Base-by-base conservation (phyloP, 2,329 filamentous ascomycete species). In the Aspergillus terreus region DNA sequence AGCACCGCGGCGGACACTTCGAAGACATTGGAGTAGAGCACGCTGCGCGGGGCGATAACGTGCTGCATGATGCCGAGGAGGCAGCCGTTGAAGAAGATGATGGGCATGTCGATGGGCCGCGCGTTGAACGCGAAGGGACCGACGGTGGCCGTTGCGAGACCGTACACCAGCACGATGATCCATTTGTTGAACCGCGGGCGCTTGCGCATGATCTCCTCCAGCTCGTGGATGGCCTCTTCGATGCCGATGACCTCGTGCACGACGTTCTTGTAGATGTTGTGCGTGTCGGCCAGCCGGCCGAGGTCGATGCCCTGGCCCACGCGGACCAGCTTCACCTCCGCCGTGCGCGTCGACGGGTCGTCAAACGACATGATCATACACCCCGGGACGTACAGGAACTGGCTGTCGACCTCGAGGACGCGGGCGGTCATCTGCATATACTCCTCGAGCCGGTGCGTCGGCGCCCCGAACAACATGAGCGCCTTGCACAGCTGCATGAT, bases 341-440 rank as follows among this genome's bases (percentile, higher is more conserved):
- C 74, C 6, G 74, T 77, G 33, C 76, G 71, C 1, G 75, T 76
- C 5, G 69, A 60, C 9, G 67, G 53, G 47, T 77, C 75, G 47
- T 84, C 91, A 64, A 96, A 96, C 4, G 90, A 92, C 65, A 96
- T 87, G 51, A 96, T 88, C 92, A 96, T 96, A 64, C 89, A 95
- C 0, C 89, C 89, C 0, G 92, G 91, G 27, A 96, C 83, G 66
- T 96, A 96, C 19, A 96, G 75, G 61, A 94, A 96, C 63, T 95
- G 90, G 5, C 87, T 87, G 58, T 95, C 88, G 14, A 96, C 92
- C 69, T 92, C 88, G 35, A 96, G 80, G 1, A 94, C 88, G n/a
- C 88, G 82, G 1, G 92, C 86, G 7, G 88, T 91, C 88, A 92
- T 95, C 56, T 82, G 85, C 82, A 96, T 86, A 69, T 95, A 96